These are phyloP conservation scores for Nakazawaea wickerhamii DNA, from an alignment of 805 yeast species.

Conservation along the genomic window DNA sequence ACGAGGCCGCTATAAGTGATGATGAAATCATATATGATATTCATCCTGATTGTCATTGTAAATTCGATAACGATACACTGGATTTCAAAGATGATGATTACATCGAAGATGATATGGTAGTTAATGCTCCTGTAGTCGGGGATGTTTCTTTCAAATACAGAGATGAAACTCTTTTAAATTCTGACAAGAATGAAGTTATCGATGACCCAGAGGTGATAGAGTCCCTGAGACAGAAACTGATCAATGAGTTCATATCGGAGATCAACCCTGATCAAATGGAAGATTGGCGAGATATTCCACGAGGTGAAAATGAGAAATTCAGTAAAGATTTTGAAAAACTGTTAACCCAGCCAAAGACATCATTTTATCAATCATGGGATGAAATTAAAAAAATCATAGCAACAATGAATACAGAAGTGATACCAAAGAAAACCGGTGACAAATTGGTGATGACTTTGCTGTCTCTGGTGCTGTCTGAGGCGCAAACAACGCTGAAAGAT, in stretches of 20 bases:
- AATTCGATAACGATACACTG: too few relatives aligned
- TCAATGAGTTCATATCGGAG: not conserved
- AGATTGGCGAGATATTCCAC: conserved; percentile 70
- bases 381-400: conserved; percentile 21
- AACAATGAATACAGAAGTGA: conserved; percentile 22
- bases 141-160: too few relatives aligned
- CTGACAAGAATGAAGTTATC: too few relatives aligned
- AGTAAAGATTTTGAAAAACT: conserved; percentile 19
- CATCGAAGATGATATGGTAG: conserved; percentile 13
- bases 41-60: conserved; percentile 34
- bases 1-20: conserved; percentile 20
- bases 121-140: conserved; percentile 13
- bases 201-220: conserved; percentile 6
- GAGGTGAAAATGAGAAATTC: conserved; percentile 47
- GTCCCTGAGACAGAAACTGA: conserved; percentile 1
- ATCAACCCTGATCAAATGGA: conserved; percentile 36
- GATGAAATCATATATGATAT: conserved; percentile 24
- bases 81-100: conserved; percentile 24
- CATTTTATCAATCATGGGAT: conserved; percentile 23
- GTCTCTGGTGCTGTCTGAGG: conserved; percentile 16
- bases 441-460: conserved; percentile 39
- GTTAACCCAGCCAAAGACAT: conserved; percentile 18
- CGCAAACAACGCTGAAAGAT: too few relatives aligned
- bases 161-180: too few relatives aligned
- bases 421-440: conserved; percentile 29